Evolutionary conservation across 805 yeast genomes (phyloP).

Genomic region (Metschnikowia matae): DNA sequence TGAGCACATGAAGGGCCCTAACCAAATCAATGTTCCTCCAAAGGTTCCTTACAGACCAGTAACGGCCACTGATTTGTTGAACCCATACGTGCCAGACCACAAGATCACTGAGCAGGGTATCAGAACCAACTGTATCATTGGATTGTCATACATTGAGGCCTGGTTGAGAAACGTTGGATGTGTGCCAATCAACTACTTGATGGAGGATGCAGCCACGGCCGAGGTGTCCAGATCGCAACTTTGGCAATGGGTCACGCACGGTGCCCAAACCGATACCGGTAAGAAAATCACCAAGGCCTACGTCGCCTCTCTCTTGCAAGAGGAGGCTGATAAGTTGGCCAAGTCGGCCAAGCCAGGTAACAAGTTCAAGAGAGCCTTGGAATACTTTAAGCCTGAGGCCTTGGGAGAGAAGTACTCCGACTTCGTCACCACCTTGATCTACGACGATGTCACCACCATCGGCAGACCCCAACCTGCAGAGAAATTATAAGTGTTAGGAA

Average conservation of each 20-base stretch:
- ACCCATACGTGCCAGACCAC: slow-evolving; percentile 60
- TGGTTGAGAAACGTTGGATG: slow-evolving; percentile 84
- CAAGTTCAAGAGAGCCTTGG: slow-evolving; percentile 66
- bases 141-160: slow-evolving; percentile 77
- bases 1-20: slow-evolving; percentile 77
- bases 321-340: slow-evolving; percentile 54
- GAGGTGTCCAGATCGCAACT: slow-evolving; percentile 81
- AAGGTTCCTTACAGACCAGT: slow-evolving; percentile 48
- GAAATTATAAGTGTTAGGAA: slow-evolving; percentile 26
- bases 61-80: slow-evolving; percentile 55
- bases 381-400: slow-evolving; percentile 68
- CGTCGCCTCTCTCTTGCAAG: slow-evolving; percentile 53
- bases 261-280: slow-evolving; percentile 57
- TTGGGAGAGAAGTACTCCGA: slow-evolving; percentile 70
- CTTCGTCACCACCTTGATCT: slow-evolving; percentile 71
- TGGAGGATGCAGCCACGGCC: slow-evolving; percentile 91
- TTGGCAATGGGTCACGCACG: slow-evolving; percentile 80
- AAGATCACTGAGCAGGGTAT: slow-evolving; percentile 68
- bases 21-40: slow-evolving; percentile 60
- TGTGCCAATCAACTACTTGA: slow-evolving; percentile 78
- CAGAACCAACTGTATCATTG: slow-evolving; percentile 67
- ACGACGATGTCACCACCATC: slow-evolving; percentile 63
- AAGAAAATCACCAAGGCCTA: slow-evolving; percentile 56
- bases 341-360: slow-evolving; percentile 51
- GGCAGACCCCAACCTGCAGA: slow-evolving; percentile 42